Evolutionary conservation across 2,329 filamentous ascomycete species (phyloP).

Genomic region (Claviceps sp.): DNA sequence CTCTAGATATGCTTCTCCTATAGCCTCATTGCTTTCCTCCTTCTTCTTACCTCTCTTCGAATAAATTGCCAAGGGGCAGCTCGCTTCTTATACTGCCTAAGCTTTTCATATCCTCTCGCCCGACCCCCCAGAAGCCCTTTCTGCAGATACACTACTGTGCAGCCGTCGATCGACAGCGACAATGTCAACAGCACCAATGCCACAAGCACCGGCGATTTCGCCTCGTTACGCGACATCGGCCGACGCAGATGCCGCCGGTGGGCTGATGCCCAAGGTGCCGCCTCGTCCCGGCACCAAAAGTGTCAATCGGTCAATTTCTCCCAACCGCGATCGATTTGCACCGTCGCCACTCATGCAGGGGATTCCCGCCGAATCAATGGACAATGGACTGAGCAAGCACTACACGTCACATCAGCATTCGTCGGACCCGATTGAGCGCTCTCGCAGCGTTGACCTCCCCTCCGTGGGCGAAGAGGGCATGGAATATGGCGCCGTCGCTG

Average conservation of each 20-base stretch:
- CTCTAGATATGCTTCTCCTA: conserved; percentile 1
- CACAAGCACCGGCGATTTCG: conserved; percentile 38
- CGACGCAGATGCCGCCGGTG: conserved; percentile 28
- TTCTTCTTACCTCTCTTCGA: neutral
- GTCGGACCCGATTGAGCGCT: conserved; percentile 40
- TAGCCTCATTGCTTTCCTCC: neutral
- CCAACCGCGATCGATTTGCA: conserved; percentile 64
- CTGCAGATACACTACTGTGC: neutral
- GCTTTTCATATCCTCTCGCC: neutral
- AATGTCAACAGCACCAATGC: conserved; percentile 39
- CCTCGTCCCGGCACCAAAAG: conserved; percentile 62
- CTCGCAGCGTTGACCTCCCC: conserved; percentile 68
- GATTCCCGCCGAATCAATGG: conserved; percentile 32
- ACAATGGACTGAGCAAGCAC: conserved; percentile 21
- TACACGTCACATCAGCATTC: conserved; percentile 19
- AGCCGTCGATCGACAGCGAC: conserved; percentile 1
- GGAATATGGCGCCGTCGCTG: conserved; percentile 58
- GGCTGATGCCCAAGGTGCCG: conserved; percentile 54
- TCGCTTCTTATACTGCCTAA: neutral
- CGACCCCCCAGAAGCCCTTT: no score
- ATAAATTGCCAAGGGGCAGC: neutral
- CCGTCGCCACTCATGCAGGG: conserved; percentile 75
- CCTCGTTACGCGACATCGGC: conserved; percentile 40
- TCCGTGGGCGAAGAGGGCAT: conserved; percentile 79
- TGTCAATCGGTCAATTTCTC: conserved; percentile 63